Percentiles rank a stretch among this genome's conserved stretches.
Conservation (phyloP, 208 protist genomes). For the Leishmania tarentolae region DNA sequence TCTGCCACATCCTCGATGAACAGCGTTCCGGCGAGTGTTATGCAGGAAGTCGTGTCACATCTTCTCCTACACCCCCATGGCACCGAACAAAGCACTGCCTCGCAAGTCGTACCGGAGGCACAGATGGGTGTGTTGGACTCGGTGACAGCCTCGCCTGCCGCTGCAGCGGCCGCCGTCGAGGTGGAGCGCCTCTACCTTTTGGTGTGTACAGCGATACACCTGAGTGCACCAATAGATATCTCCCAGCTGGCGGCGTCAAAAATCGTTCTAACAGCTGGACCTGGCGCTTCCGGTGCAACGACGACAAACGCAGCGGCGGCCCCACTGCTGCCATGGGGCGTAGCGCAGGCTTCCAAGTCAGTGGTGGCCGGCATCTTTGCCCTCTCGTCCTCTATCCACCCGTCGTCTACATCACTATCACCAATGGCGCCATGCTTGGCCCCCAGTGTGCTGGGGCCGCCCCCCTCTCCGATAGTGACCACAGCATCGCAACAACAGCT, state of each 20-base stretch:
- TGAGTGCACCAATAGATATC: slow-evolving; percentile 7
- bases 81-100: neutral
- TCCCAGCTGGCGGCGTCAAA: neutral
- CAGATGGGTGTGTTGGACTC: slow-evolving; percentile 17
- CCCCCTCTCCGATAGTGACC: neutral
- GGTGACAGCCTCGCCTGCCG: neutral
- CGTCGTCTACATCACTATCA: neutral
- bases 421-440: neutral
- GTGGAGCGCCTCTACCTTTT: slow-evolving; percentile 33
- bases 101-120: neutral
- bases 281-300: neutral
- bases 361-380: slow-evolving; percentile 28
- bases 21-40: neutral
- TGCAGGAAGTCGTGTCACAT: slow-evolving; percentile 21
- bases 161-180: slow-evolving; percentile 16
- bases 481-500: neutral
- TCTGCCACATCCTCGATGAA: neutral
- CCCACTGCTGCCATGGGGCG: slow-evolving; percentile 11
- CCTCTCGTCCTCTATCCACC: slow-evolving; percentile 3
- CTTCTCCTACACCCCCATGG: slow-evolving; percentile 21
- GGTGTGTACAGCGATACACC: slow-evolving; percentile 25
- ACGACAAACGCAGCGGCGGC: neutral
- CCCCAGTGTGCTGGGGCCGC: slow-evolving; percentile 9
- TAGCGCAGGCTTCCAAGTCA: slow-evolving; percentile 18
- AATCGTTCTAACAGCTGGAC: neutral